These are phyloP conservation scores for Ceratocystis ficicola DNA, from an alignment of 2,329 filamentous ascomycete species.

Conservation along the genomic window DNA sequence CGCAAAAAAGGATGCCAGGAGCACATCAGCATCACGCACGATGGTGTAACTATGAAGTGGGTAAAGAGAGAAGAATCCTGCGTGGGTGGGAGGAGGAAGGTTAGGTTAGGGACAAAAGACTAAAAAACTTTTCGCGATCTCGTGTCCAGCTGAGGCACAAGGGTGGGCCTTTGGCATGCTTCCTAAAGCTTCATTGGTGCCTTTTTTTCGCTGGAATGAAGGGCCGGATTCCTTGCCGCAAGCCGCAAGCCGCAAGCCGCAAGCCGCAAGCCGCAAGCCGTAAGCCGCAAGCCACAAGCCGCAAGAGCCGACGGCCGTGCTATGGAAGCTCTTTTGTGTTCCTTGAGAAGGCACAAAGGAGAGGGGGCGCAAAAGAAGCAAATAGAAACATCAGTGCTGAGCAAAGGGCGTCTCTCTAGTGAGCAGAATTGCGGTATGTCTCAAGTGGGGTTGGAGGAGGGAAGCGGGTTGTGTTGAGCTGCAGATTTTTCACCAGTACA, in stretches of 20 bases:
- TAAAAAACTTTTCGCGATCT: neutral
- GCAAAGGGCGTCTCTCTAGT: neutral
- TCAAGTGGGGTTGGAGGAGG: neutral
- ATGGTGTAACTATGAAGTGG: neutral
- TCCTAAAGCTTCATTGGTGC: neutral
- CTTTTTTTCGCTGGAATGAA: too few species aligned
- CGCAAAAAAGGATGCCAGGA: too few species aligned
- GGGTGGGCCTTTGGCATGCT: slow-evolving; percentile 2
- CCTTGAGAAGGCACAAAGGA: neutral
- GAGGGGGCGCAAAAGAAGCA: too few species aligned
- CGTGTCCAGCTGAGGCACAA: neutral
- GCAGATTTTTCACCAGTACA: neutral
- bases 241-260: neutral
- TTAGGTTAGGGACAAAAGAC: too few species aligned
- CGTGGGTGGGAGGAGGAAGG: neutral
- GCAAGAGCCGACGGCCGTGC: neutral
- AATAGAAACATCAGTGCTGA: neutral
- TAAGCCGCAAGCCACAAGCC: neutral
- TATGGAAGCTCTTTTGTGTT: neutral
- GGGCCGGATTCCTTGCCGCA: slow-evolving; percentile 1
- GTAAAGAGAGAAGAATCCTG: neutral
- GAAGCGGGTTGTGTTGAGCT: neutral
- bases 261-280: neutral
- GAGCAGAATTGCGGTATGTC: neutral
- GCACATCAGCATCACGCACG: too few species aligned